These are phyloP conservation scores for Amylocystis lapponica DNA, from an alignment of 768 basidiomycete genomes.

Conservation along the genomic window DNA sequence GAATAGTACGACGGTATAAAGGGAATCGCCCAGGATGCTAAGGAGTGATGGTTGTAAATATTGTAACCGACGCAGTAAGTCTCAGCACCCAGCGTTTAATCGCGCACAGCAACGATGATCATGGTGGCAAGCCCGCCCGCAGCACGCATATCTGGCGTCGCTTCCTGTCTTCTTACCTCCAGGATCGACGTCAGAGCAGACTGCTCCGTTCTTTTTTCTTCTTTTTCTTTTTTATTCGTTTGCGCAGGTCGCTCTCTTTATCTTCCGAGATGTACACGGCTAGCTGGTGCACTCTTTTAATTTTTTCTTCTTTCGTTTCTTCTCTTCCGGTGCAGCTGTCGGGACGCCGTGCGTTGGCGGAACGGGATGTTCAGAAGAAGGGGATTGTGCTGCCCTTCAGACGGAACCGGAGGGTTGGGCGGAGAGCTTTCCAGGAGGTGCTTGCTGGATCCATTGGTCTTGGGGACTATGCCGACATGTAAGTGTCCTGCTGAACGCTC, in stretches of 20 bases:
- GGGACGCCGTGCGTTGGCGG: background rate
- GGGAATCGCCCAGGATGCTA: no score
- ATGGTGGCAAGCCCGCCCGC: no score
- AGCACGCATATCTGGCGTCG: no score
- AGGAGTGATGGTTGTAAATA: no score
- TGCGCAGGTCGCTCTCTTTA: conserved; percentile 18
- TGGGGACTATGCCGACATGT: conserved; percentile 63
- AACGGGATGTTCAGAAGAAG: background rate
- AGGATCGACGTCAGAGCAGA: no score
- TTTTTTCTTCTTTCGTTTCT: conserved; percentile 7
- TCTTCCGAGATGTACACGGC: conserved; percentile 14
- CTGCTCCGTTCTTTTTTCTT: conserved; percentile 2
- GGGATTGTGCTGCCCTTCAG: conserved; percentile 1
- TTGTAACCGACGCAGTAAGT: no score
- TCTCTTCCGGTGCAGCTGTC: conserved; percentile 7
- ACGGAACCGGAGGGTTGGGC: background rate
- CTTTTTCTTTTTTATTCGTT: conserved; percentile 8
- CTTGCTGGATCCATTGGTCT: conserved; percentile 38
- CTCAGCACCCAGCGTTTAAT: no score
- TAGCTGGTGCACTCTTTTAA: conserved; percentile 10
- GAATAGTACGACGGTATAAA: no score
- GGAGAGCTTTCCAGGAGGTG: conserved; percentile 3
- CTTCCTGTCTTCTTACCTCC: no score
- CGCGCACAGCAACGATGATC: no score
- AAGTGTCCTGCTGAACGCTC: conserved; percentile 27